Percentiles rank a stretch among this genome's conserved stretches.
Conservation (phyloP, 371 early-diverging fungal genomes). For the Capniomyces stellatus region DNA sequence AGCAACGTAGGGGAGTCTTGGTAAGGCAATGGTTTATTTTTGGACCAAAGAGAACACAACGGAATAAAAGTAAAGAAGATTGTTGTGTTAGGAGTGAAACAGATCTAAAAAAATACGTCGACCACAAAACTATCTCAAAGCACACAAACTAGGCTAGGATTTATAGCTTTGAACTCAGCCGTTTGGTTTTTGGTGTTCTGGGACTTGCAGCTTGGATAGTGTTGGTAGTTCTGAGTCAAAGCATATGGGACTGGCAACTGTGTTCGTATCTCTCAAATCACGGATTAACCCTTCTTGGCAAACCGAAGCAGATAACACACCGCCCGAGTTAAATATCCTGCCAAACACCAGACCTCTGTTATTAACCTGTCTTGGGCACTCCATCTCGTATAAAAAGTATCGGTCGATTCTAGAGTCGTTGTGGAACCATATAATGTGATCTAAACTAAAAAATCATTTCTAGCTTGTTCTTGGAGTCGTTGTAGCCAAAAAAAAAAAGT, state of each 20-base stretch:
- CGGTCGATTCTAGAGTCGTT: slow-evolving; percentile 70
- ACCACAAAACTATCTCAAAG: not conserved
- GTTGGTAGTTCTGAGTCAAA: too few species aligned
- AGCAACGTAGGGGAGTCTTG: too few species aligned
- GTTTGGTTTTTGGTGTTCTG: not conserved
- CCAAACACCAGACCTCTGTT: slow-evolving; percentile 70
- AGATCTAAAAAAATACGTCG: not conserved
- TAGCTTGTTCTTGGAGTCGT: not conserved
- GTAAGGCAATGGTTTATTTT: too few species aligned
- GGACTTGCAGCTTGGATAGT: not conserved
- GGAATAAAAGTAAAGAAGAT: too few species aligned
- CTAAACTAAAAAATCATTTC: slow-evolving; percentile 46
- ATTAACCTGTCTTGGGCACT: slow-evolving; percentile 42
- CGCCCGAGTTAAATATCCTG: slow-evolving; percentile 56
- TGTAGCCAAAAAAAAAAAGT: not conserved
- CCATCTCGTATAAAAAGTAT: slow-evolving; percentile 70
- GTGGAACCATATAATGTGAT: slow-evolving; percentile 88
- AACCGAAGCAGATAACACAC: slow-evolving; percentile 50
- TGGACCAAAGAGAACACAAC: too few species aligned
- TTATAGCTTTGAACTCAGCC: not conserved
- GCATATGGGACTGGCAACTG: too few species aligned
- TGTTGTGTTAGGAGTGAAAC: too few species aligned
- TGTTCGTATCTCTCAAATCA: too few species aligned
- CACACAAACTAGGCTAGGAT: not conserved
- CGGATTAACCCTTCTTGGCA: slow-evolving; percentile 38